Base-by-base conservation (phyloP, 1,139 yeast species). In the Wickerhamomyces sp. region DNA sequence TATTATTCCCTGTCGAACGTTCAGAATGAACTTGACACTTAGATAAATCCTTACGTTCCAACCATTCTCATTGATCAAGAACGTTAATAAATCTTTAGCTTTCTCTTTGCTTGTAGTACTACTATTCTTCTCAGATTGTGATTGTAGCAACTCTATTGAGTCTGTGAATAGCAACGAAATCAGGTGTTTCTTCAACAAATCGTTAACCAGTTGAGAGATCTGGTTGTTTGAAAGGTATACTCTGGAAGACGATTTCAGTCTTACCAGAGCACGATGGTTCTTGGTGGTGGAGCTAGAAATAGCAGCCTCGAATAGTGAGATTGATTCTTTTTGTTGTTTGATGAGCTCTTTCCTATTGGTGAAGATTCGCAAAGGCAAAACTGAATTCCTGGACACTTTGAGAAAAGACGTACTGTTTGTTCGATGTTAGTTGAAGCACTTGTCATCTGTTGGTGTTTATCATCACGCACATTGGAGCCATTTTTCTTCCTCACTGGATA, bases 401-500 rank as follows among this genome's bases (percentile, higher is more conserved):
- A 54, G 40, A 36, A 42, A 54, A 1, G 58, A 48, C 2, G 54
- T 45, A 15, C 55, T 53, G 10, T 4, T 5, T 10, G 4, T 7
- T 7, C 27, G 15, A 4, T 10, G 15, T 36, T 36, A 36, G 15
- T 26, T 2, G 4, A 5, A 4, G 23, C 9, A 23, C n/a, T 10
- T 18, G 29, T 41, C 8, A 10, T 33, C 13, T 3, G 11, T 4
- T 15, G 13, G 31, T 11, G 11, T 10, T 6, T 29, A 2, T 39
- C 18, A 29, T 15, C 13, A 46, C 54, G 36, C 35, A 52, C 55
- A 50, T 39, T 34, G 55, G 55, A 3, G 55, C 49, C 55, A 52
- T 52, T n/a, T n/a, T n/a, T n/a, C n/a, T n/a, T n/a, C n/a, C n/a
- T n/a, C n/a, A n/a, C n/a, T n/a, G n/a, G n/a, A n/a, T n/a, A n/a